Evolutionary conservation across 495 filamentous ascomycete species (phyloP).

Genomic region (Lasiosphaeria miniovina): DNA sequence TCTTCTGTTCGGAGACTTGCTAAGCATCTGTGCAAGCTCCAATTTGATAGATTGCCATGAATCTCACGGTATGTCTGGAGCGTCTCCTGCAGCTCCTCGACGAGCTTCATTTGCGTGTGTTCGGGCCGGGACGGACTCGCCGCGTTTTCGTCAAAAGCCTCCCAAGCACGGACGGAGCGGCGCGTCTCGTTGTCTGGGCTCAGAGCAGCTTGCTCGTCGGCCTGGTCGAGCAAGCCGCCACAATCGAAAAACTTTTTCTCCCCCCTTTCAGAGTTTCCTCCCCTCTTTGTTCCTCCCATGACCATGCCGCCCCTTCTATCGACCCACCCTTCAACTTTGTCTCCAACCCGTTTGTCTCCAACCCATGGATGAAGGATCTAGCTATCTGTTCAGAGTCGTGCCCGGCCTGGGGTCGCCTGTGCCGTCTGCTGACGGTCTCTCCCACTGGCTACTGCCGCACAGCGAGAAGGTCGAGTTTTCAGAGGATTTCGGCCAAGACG

Average conservation of each 20-base stretch:
- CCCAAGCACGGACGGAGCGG: conserved; percentile 7
- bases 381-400: background rate
- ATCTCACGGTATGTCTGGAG: conserved; percentile 3
- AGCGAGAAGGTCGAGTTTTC: no score
- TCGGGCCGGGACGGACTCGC: background rate
- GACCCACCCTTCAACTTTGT: background rate
- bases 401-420: background rate
- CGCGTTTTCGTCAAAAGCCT: conserved; percentile 4
- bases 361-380: background rate
- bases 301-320: background rate
- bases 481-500: background rate
- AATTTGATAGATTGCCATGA: background rate
- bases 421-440: no score
- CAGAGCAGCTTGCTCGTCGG: background rate
- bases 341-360: background rate
- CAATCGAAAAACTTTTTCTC: no score
- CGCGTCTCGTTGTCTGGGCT: background rate
- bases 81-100: conserved; percentile 3
- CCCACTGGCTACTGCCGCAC: no score
- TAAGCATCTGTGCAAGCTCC: no score
- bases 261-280: no score
- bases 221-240: conserved; percentile 1
- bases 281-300: no score
- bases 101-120: conserved; percentile 1
- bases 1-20: background rate